Conservation (phyloP, 2,329 filamentous ascomycete genomes). For the Colletotrichum higginsianum region DNA sequence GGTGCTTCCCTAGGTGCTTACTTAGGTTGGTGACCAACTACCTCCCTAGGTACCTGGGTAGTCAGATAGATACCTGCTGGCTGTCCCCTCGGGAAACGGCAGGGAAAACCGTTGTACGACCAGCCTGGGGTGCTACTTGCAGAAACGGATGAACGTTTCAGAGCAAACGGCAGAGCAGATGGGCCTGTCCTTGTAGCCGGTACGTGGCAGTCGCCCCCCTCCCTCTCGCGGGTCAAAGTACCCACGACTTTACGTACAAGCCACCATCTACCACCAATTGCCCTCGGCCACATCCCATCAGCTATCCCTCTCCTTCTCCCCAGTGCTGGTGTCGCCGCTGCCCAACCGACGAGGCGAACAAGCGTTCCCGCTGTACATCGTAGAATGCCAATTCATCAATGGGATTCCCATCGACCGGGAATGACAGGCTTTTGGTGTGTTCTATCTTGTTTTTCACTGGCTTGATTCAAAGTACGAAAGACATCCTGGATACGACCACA, state of each 20-base stretch:
- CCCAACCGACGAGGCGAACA: constrained; percentile 18
- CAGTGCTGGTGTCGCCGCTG: constrained; percentile 17
- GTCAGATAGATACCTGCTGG: too few relatives aligned
- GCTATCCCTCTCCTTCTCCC: neutral
- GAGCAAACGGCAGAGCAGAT: too few relatives aligned
- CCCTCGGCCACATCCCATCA: constrained; percentile 30
- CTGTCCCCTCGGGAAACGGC: constrained; percentile 20
- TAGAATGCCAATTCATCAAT: constrained; percentile 5
- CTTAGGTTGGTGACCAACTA: neutral
- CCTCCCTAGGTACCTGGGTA: neutral
- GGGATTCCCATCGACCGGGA: neutral
- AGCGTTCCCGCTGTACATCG: neutral
- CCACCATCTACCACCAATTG: constrained; percentile 33
- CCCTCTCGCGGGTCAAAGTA: constrained; percentile 18
- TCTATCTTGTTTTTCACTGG: neutral
- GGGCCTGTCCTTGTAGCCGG: constrained; percentile 1
- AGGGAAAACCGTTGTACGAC: neutral
- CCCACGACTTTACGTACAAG: constrained; percentile 27
- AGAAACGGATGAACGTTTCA: constrained; percentile 14
- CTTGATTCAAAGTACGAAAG: too few relatives aligned
- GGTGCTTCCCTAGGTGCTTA: neutral
- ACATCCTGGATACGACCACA: constrained; percentile 25
- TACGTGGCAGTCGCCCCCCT: constrained; percentile 9
- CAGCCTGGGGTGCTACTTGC: constrained; percentile 10
- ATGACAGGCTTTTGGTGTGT: neutral